These are phyloP conservation scores for Penicillium hordei DNA, from an alignment of 2,329 filamentous ascomycete genomes.

Conservation along the genomic window DNA sequence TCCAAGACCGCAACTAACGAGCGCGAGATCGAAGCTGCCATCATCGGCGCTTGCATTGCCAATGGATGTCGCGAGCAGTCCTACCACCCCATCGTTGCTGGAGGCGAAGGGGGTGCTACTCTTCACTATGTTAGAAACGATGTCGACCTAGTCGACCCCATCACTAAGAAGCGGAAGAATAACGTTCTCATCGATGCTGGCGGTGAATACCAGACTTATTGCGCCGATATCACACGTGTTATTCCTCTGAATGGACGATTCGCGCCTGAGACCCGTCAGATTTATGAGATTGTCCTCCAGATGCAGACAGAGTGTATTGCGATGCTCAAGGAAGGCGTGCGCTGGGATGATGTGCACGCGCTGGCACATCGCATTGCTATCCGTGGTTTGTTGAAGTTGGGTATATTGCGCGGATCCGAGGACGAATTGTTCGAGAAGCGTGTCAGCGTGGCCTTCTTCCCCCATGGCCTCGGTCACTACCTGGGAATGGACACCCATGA, in stretches of 20 bases:
- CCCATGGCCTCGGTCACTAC: slow-evolving; percentile 88
- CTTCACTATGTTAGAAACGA: slow-evolving; percentile 86
- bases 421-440: slow-evolving; percentile 73
- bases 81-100: slow-evolving; percentile 85
- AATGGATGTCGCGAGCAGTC: slow-evolving; percentile 74
- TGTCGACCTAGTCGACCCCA: slow-evolving; percentile 60
- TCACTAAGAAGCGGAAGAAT: slow-evolving; percentile 52
- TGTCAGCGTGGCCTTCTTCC: slow-evolving; percentile 87
- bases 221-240: slow-evolving; percentile 85
- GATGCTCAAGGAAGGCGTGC: slow-evolving; percentile 65
- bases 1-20: slow-evolving; percentile 70
- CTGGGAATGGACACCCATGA: slow-evolving; percentile 93
- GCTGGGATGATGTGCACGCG: slow-evolving; percentile 71
- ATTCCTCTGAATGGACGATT: slow-evolving; percentile 75
- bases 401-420: slow-evolving; percentile 64
- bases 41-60: slow-evolving; percentile 69
- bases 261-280: slow-evolving; percentile 64
- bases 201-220: slow-evolving; percentile 81
- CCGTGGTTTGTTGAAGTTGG: slow-evolving; percentile 67
- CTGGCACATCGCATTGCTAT: slow-evolving; percentile 72
- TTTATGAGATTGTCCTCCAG: slow-evolving; percentile 73
- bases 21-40: slow-evolving; percentile 77
- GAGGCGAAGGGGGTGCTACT: slow-evolving; percentile 77
- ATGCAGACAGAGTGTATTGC: slow-evolving; percentile 79
- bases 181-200: slow-evolving; percentile 84